Base-by-base conservation (phyloP, 73 alveolate species). In the Symbiodinium pilosum region DNA sequence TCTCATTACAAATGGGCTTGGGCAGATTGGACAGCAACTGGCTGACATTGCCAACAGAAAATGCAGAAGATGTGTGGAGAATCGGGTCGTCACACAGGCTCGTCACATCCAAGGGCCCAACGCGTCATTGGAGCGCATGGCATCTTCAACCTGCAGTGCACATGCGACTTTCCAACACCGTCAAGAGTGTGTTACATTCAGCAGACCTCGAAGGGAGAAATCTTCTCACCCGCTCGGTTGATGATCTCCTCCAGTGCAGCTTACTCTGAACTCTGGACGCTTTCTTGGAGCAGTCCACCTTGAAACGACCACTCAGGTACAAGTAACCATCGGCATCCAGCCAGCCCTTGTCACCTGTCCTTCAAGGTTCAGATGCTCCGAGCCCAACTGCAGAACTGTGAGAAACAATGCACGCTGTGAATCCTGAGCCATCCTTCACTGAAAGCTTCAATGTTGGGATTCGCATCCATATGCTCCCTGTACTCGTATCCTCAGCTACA, bases 311-410 rank as follows among this genome's bases (percentile, higher is more conserved):
- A 38, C 93, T 64, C 34, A 93, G 69, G 92, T 93, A 93, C 69
- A 93, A 43, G 86, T 75, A 93, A 12, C 98, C 98, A 24, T 93
- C 98, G 2, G 91, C 56, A 39, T 93, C 98, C 18, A 93, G 84
- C 98, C 98, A 93, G n/a, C 98, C 98, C 34, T 93, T 93, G 92
- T 93, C 98, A 36, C 98, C 98, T 40, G 98, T 93, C 97, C 97
- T 91, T 43, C 21, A 16, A n/a, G 11, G 88, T 81, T 28, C 32
- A 21, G 41, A 59, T 14, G 8, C 34, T 14, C 6, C 34, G 21
- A 59, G 38, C 77, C 77, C n/a, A n/a, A n/a, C n/a, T n/a, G n/a
- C n/a, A n/a, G n/a, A n/a, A n/a, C n/a, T n/a, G n/a, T n/a, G n/a
- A n/a, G n/a, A n/a, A n/a, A 38, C 36, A 14, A 21, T 24, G 64